These are phyloP conservation scores for Lichina pygmaea DNA, from an alignment of 495 filamentous ascomycete genomes.

Conservation along the genomic window DNA sequence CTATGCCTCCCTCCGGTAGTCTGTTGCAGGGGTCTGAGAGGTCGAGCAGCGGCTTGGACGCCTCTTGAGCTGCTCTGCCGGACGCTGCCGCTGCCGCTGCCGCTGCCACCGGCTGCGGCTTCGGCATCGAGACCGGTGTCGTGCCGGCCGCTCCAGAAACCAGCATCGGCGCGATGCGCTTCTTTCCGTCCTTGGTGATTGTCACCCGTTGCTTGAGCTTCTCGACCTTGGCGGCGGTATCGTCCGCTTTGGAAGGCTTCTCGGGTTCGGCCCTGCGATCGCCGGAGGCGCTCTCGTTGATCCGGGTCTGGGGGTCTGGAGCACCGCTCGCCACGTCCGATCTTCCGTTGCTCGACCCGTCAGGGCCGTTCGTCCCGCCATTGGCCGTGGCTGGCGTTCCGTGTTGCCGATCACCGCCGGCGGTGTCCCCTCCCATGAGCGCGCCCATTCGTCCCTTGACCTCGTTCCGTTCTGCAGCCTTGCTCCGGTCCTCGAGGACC, in stretches of 20 bases:
- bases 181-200: slow-evolving; percentile 90
- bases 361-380: slow-evolving; percentile 2
- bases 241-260: slow-evolving; percentile 12
- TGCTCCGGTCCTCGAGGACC: slow-evolving; percentile 71
- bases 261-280: slow-evolving; percentile 11
- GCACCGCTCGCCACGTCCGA: background rate
- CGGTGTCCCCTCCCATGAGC: background rate
- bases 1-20: slow-evolving; percentile 67
- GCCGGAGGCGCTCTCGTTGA: background rate
- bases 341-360: background rate
- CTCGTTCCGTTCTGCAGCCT: slow-evolving; percentile 62
- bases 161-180: slow-evolving; percentile 73
- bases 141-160: slow-evolving; percentile 61
- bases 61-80: slow-evolving; percentile 32
- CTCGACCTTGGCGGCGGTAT: slow-evolving; percentile 39
- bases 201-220: slow-evolving; percentile 73
- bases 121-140: slow-evolving; percentile 66
- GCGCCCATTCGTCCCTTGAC: slow-evolving; percentile 80
- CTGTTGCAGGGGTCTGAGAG: slow-evolving; percentile 88
- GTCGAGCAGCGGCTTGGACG: slow-evolving; percentile 67
- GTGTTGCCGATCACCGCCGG: background rate
- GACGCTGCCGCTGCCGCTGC: slow-evolving; percentile 38
- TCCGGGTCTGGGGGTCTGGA: background rate
- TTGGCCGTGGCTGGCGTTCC: slow-evolving; percentile 3
- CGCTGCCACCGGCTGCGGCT: slow-evolving; percentile 29